A percentile compares a stretch with the other conserved stretches of the same genome.
Evolutionary conservation across 2,329 filamentous ascomycete genomes (phyloP).

Genomic region (Xylariaceae sp.): DNA sequence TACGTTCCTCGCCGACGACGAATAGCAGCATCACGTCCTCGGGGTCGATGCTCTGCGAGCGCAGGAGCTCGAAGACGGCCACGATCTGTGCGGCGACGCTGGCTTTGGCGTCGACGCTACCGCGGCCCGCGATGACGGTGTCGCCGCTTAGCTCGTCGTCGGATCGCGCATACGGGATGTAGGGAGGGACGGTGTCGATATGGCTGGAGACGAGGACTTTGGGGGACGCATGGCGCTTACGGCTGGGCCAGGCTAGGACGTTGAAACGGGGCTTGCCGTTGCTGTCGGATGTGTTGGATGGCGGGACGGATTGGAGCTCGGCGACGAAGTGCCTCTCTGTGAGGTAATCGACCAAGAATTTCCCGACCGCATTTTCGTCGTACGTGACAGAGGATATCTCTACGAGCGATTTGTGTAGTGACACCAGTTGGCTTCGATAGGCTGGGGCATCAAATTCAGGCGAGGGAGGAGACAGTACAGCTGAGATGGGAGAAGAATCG

Average conservation of each 20-base stretch:
- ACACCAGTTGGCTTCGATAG: conserved; percentile 64
- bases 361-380: conserved; percentile 71
- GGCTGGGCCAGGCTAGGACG: conserved; percentile 71
- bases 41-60: conserved; percentile 46
- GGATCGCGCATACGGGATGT: conserved; percentile 70
- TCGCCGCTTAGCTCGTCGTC: conserved; percentile 51
- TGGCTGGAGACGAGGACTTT: conserved; percentile 77
- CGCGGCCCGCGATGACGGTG: conserved; percentile 72
- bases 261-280: conserved; percentile 66
- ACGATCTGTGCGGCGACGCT: conserved; percentile 76
- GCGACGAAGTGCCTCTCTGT: conserved; percentile 52
- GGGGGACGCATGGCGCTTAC: conserved; percentile 55
- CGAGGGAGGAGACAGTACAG: background rate
- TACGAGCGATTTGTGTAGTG: conserved; percentile 77
- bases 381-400: conserved; percentile 74
- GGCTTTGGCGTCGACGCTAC: conserved; percentile 75
- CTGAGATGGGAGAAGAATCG: background rate
- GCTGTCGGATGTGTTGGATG: conserved; percentile 41
- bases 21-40: conserved; percentile 67
- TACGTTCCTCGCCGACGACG: conserved; percentile 83
- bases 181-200: conserved; percentile 80
- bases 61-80: conserved; percentile 65
- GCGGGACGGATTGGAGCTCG: conserved; percentile 50
- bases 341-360: conserved; percentile 73
- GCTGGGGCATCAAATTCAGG: conserved; percentile 33